Base-by-base conservation (phyloP, 2,329 filamentous ascomycete genomes). In the Cyclaneusma minus region DNA sequence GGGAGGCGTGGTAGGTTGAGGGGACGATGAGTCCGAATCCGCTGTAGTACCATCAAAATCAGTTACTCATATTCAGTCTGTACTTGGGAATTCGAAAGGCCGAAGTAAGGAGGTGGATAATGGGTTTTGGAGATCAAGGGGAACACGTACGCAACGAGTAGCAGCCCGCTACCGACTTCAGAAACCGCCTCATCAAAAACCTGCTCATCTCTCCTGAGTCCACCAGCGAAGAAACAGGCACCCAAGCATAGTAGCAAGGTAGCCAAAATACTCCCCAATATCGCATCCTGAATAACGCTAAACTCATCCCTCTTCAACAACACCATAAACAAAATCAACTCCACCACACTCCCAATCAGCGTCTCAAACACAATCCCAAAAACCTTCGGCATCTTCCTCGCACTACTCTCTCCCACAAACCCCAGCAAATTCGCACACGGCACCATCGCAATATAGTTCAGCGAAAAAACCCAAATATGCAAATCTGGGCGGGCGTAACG, bases 251-350 rank as follows among this genome's bases (percentile, higher is more conserved):
- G 59, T 22, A 91, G 54, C 53, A 89, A 65, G 16, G 83, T 91
- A 8, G 83, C 81, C 17, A 92, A 50, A 22, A 91, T 78, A 1
- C 80, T 87, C 18, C 83, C 82, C 1, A 91, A 55, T 29, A 91
- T 85, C 14, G 83, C 82, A 28, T 80, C 80, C 44, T 82, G 70
- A 39, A 91, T 81, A 38, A 89, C 78, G n/a, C 64, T 60, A 32
- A 76, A 72, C 47, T 57, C 50, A 27, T 58, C 37, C 2, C 56
- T 49, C 7, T 47, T 48, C 4, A 89, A 60, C 22, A 91, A 54
- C 3, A 85, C 66, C 58, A 87, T 76, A 51, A 91, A 89, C 16
- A 91, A 55, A 24, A 91, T 67, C 30, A 91, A 75, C 45, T 92
- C 82, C 27, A 89, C 80, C 7, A 84, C 53, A 1, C 78, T 80